Evolutionary conservation across 768 basidiomycete species (phyloP), one percentile per base, ranked within the genome.

Genomic region (Rhizopogon salebrosus): DNA sequence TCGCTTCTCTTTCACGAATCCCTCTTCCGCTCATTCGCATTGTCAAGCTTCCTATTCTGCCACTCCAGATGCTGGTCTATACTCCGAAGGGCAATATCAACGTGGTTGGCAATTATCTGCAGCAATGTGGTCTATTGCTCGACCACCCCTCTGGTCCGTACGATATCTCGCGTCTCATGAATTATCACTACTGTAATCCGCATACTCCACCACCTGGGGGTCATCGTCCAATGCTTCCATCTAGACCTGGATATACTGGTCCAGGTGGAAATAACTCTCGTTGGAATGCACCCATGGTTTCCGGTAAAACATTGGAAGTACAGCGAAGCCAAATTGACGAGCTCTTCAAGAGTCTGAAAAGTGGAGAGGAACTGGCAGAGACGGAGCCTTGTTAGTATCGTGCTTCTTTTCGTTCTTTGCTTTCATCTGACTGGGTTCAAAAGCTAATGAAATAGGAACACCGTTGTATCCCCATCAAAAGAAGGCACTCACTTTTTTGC

Each of bases 391-490:
- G 93, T 95, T 66, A 64, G 85, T 75, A 58, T 22, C 52, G 48
- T 50, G 35, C 46, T 59, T 58, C 48, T 57, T 54, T 50, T 45
- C 36, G 43, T 59, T 58, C 50, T 57, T 54, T 49, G 43, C 41
- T 52, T 39, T 56, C 41, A 48, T 53, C 41, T 27, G 48, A 41
- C 50, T 60, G 37, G 61, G 53, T 60, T 41, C 40, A 54, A 61
- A 61, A 89, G 87, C 72, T 46, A 62, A 75, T 49, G 84, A 88
- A 61, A 82, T 99, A 50, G 87, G 86, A 35, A 97, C 97, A 20
- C 78, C 72, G 42, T 75, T 99, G 7, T 99, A 98, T 71, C 92
- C 95, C 18, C 97, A 99, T 75, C 97, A 99, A 72, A 95, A 94
- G 72, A 95, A 95, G 69, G 97, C 95, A 22, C 77, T 99, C 18